phyloP scores from a whole-genome alignment of 257 asterid genomes.

The Solanum neorickii region DNA sequence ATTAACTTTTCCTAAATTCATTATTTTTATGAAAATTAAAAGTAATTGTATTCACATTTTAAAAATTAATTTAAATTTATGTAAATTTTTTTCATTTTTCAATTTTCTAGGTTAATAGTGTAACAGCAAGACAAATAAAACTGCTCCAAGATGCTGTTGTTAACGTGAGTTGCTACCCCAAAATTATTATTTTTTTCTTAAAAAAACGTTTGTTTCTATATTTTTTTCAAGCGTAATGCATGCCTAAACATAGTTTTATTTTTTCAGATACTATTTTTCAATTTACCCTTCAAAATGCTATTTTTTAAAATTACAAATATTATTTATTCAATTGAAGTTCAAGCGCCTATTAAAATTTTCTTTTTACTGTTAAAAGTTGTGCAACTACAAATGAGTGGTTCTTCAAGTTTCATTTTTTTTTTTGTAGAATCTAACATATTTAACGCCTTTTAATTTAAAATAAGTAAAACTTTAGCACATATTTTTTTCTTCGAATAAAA shows the following conservation, averaged over 20 bases:
- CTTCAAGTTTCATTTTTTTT: neutral
- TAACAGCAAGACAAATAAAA: slow-evolving; percentile 34
- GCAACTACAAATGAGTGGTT: neutral
- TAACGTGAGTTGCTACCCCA: slow-evolving; percentile 23
- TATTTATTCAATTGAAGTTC: neutral
- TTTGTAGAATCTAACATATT: neutral
- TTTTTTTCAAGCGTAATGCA: neutral
- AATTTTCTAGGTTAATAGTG: slow-evolving; percentile 34
- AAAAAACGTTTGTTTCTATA: neutral
- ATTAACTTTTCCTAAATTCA: neutral
- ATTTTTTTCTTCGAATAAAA: neutral
- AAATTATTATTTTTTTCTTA: neutral
- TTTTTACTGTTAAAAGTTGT: neutral
- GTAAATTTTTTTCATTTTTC: neutral
- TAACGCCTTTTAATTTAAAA: neutral
- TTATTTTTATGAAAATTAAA: neutral
- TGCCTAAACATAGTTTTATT: neutral
- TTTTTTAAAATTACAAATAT: neutral
- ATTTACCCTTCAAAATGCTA: neutral
- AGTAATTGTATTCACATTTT: neutral
- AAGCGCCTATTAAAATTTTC: neutral
- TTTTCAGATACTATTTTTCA: neutral
- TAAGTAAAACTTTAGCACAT: neutral
- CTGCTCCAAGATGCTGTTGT: slow-evolving; percentile 50
- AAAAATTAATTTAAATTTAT: neutral